Conservation (phyloP, 441 rosid species). For the Gossypium gossypioides region DNA sequence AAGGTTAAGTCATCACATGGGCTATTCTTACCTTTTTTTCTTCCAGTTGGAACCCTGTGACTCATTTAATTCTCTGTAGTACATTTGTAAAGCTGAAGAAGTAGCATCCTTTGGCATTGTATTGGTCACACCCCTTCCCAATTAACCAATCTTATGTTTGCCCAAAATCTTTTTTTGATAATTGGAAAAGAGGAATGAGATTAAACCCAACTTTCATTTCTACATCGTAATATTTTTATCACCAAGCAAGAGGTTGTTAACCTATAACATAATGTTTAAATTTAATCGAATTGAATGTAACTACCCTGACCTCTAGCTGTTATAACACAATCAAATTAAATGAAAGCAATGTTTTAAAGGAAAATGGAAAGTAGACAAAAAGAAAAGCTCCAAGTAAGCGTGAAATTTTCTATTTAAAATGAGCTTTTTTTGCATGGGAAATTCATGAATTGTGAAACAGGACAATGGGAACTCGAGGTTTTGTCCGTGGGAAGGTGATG, state of each 20-base stretch:
- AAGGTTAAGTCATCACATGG: background rate
- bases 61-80: background rate
- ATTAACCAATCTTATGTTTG: background rate
- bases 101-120: background rate
- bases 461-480: background rate
- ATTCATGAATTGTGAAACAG: background rate
- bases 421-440: constrained; percentile 10
- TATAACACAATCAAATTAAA: background rate
- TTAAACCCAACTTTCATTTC: background rate
- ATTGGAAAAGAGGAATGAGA: background rate
- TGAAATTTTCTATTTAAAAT: background rate
- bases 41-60: background rate
- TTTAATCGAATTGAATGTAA: no score
- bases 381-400: background rate
- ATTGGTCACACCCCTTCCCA: background rate
- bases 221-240: background rate
- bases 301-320: background rate
- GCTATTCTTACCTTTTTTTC: background rate
- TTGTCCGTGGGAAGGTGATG: constrained; percentile 6
- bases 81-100: background rate
- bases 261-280: no score
- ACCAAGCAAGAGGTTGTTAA: background rate
- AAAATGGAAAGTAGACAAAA: background rate
- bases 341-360: background rate
- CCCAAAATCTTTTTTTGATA: background rate